These are phyloP conservation scores for Darksidea phi DNA, from an alignment of 495 filamentous ascomycete genomes.

Conservation along the genomic window DNA sequence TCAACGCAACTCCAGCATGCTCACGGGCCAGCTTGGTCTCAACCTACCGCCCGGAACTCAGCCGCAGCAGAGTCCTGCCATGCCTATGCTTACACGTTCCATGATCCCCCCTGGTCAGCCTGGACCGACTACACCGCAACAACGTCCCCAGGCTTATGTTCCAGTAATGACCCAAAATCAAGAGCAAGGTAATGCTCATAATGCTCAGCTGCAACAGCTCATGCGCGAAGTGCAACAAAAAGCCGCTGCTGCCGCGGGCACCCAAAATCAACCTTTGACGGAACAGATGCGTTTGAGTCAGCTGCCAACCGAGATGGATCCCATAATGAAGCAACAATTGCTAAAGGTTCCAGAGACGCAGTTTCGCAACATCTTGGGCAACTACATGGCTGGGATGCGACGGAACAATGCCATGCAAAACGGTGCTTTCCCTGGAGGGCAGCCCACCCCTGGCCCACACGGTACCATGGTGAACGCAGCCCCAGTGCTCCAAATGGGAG, in stretches of 20 bases:
- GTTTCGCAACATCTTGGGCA: slow-evolving; percentile 19
- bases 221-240: slow-evolving; percentile 34
- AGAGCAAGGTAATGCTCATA: slow-evolving; percentile 24
- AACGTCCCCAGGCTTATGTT: slow-evolving; percentile 25
- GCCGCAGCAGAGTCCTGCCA: slow-evolving; percentile 53
- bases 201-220: slow-evolving; percentile 21
- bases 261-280: slow-evolving; percentile 29
- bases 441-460: slow-evolving; percentile 10
- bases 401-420: slow-evolving; percentile 9
- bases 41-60: slow-evolving; percentile 44
- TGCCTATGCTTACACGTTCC: slow-evolving; percentile 61
- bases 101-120: slow-evolving; percentile 48
- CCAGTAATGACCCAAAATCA: slow-evolving; percentile 27
- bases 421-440: slow-evolving; percentile 7
- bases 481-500: slow-evolving; percentile 18
- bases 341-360: slow-evolving; percentile 24
- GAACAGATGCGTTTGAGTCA: slow-evolving; percentile 18
- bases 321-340: slow-evolving; percentile 31
- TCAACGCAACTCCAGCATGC: slow-evolving; percentile 48
- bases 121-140: slow-evolving; percentile 35
- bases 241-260: slow-evolving; percentile 9
- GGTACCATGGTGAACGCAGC: slow-evolving; percentile 26
- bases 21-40: slow-evolving; percentile 51
- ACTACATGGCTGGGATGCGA: neutral
- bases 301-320: slow-evolving; percentile 27